These are phyloP conservation scores for Melocanna baccifera DNA, from an alignment of 176 grass and related monocot genomes.

Conservation along the genomic window DNA sequence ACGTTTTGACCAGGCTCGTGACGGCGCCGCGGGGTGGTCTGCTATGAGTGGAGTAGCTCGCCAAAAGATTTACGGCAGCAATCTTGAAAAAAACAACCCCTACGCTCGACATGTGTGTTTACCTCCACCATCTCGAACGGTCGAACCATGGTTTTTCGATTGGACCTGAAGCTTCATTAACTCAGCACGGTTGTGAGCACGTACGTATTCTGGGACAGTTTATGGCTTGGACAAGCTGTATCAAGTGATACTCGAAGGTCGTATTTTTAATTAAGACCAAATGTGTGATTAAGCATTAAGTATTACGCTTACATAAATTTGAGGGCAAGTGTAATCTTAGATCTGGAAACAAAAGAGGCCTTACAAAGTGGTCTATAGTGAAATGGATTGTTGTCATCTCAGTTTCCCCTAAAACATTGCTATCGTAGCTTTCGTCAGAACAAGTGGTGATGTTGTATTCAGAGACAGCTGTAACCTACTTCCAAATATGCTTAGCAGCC, in stretches of 20 bases:
- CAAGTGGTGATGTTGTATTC: not conserved
- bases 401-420: not conserved
- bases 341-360: not conserved
- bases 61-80: not conserved
- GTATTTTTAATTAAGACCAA: not conserved
- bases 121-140: not conserved
- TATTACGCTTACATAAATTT: not conserved
- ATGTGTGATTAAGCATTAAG: not conserved
- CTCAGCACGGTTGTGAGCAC: not conserved
- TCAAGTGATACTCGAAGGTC: not conserved
- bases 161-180: not conserved
- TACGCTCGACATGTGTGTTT: not conserved
- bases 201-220: not conserved
- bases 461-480: not conserved
- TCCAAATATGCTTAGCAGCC: constrained; percentile 12
- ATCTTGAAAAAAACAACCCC: not conserved
- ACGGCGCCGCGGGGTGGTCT: too few species aligned
- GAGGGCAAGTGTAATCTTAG: not conserved
- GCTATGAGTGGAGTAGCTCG: too few species aligned
- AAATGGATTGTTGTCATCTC: not conserved
- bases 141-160: not conserved
- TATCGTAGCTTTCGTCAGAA: constrained; percentile 4
- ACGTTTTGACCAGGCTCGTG: too few species aligned
- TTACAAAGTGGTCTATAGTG: not conserved
- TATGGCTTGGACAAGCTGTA: not conserved